Evolutionary conservation across 1,139 yeast genomes (phyloP), one percentile per base, ranked within the genome.

Genomic region (Yamadazyma trypodendri): DNA sequence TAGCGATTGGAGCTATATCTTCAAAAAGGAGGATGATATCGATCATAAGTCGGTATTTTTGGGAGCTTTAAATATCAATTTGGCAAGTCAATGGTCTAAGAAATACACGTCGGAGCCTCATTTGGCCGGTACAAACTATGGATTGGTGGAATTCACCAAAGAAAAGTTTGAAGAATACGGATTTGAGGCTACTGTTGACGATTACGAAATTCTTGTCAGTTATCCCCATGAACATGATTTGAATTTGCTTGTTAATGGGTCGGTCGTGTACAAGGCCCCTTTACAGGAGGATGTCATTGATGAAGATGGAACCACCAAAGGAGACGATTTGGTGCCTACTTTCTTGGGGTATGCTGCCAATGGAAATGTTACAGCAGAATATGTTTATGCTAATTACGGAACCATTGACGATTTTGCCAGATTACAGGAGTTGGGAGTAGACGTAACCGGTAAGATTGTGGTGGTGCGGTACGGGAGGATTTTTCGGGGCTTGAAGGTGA

Each of bases 211-310:
- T 2, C 77, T 75, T 63, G 63, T 76, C 28, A 75, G 75, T 46
- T 65, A 65, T 35, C 85, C 84, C 6, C 55, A 68, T 6, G 72
- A 70, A 15, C 76, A 72, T 33, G 67, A 57, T 18, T 64, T 81
- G 42, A 57, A 63, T 30, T 57, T 82, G 30, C 36, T 73, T 13
- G 46, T 55, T 8, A 50, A 61, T 21, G 55, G 56, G 2, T 51
- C 64, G 9, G 56, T 71, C 7, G 57, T 74, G 30, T 86, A 79
- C 57, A 65, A 69, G 42, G 89, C 96, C 4, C 69, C 81, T 1
- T 68, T 87, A 45, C 67, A 69, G 45, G 96, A 88, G 60, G 96
- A 88, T 54, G 80, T 61, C 11, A 54, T 88, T 28, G 64, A 75
- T 10, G 84, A 84, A 40, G 97, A 89, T 58, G 74, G 78, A 24